phyloP scores from a whole-genome alignment of 768 basidiomycete genomes.

The Mycena metata region DNA sequence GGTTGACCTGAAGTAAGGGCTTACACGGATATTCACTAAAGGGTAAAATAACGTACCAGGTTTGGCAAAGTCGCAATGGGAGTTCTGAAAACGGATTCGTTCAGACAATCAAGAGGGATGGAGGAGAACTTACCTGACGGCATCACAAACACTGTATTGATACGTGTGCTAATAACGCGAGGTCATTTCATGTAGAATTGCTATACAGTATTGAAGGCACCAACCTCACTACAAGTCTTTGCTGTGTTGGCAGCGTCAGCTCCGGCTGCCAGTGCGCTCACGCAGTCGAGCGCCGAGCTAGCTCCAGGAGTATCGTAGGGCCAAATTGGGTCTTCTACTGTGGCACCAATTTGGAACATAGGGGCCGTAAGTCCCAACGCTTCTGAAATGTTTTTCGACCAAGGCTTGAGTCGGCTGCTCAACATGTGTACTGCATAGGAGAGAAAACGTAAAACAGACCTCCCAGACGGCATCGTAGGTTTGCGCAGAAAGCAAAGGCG shows the following conservation, averaged over 20 bases:
- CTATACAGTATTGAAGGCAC: neutral
- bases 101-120: neutral
- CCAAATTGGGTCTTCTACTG: constrained; percentile 65
- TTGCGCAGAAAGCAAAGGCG: constrained; percentile 53
- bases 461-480: constrained; percentile 61
- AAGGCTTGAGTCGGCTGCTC: constrained; percentile 48
- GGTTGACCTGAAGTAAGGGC: constrained; percentile 57
- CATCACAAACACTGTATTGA: constrained; percentile 65
- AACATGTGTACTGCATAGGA: neutral
- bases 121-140: constrained; percentile 40
- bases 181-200: neutral
- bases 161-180: constrained; percentile 56
- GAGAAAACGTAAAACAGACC: constrained; percentile 46
- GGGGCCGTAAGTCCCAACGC: constrained; percentile 54
- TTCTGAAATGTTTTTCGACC: constrained; percentile 63
- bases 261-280: constrained; percentile 63
- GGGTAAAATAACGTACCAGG: constrained; percentile 48
- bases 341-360: constrained; percentile 64
- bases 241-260: constrained; percentile 57
- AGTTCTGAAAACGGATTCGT: constrained; percentile 40
- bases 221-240: constrained; percentile 59
- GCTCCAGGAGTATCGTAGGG: constrained; percentile 61
- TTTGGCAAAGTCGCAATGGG: constrained; percentile 65
- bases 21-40: neutral
- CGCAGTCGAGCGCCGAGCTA: constrained; percentile 60